Percentiles rank a stretch among this genome's conserved stretches.
These are phyloP conservation scores for Cyberlindnera saturnus DNA, from an alignment of 805 yeast genomes.

Conservation along the genomic window DNA sequence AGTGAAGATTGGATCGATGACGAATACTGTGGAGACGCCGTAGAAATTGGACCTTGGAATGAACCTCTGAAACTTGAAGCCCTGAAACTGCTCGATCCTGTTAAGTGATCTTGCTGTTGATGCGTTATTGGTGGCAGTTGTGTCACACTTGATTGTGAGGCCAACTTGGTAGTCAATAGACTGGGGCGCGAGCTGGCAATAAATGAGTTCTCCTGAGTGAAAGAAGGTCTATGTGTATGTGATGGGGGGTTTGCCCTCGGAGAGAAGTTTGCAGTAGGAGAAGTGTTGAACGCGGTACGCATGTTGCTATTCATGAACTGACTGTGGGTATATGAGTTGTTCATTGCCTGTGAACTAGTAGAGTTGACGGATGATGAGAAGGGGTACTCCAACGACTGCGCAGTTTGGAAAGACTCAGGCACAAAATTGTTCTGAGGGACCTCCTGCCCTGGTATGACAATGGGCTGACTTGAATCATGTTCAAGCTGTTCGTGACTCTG, in stretches of 20 bases:
- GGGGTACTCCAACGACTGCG: constrained; percentile 20
- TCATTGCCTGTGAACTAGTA: constrained; percentile 14
- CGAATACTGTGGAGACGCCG: constrained; percentile 1
- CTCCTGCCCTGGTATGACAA: constrained; percentile 26
- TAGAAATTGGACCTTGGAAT: constrained; percentile 1
- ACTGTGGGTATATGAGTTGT: constrained; percentile 12
- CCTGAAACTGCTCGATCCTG: constrained; percentile 5
- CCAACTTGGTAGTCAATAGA: constrained; percentile 28
- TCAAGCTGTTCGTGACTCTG: constrained; percentile 13
- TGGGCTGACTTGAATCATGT: constrained; percentile 23
- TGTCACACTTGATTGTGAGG: constrained; percentile 15
- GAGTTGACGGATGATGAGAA: constrained; percentile 23
- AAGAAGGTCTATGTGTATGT: constrained; percentile 10
- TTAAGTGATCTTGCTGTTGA: constrained; percentile 2
- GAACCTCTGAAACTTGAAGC: neutral
- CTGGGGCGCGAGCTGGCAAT: constrained; percentile 18
- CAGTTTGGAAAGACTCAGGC: constrained; percentile 24
- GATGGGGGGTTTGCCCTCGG: constrained; percentile 24
- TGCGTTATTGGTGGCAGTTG: constrained; percentile 8
- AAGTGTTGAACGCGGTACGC: constrained; percentile 15
- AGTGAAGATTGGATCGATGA: constrained; percentile 3
- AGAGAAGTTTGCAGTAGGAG: constrained; percentile 20
- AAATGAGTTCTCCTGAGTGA: constrained; percentile 8
- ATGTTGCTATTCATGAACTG: constrained; percentile 19
- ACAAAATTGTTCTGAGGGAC: constrained; percentile 7